A percentile compares a stretch with the other conserved stretches of the same genome.
phyloP scores from a whole-genome alignment of 2,329 filamentous ascomycete species.

The Sporothrix pallida region DNA sequence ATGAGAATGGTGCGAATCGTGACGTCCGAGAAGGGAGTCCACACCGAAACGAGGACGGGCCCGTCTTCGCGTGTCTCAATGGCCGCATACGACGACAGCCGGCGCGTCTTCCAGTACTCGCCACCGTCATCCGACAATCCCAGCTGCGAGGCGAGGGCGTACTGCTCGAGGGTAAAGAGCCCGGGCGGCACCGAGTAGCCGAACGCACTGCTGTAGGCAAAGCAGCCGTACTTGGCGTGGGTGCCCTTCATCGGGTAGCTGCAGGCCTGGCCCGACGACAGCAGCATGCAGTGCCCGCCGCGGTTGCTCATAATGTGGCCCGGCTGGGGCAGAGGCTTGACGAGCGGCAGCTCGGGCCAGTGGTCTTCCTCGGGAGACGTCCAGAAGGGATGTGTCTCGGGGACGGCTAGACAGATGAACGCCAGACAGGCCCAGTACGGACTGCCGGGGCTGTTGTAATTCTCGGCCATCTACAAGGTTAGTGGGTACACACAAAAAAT shows the following conservation, averaged over 20 bases:
- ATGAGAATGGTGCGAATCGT: constrained; percentile 68
- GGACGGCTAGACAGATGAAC: constrained; percentile 74
- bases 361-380: constrained; percentile 68
- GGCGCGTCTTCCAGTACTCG: constrained; percentile 79
- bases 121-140: constrained; percentile 78
- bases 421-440: constrained; percentile 80
- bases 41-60: constrained; percentile 70
- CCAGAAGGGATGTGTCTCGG: constrained; percentile 77
- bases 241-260: constrained; percentile 82
- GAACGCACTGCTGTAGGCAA: constrained; percentile 78
- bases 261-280: constrained; percentile 79
- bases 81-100: constrained; percentile 67
- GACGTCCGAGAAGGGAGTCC: constrained; percentile 74
- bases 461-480: constrained; percentile 68
- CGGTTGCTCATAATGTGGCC: constrained; percentile 74
- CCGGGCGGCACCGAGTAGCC: constrained; percentile 79
- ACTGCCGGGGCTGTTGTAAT: constrained; percentile 79
- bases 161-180: constrained; percentile 76
- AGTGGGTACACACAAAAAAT: neutral
- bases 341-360: constrained; percentile 59
- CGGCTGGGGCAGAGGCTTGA: constrained; percentile 68
- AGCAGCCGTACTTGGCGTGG: constrained; percentile 80
- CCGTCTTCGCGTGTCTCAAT: constrained; percentile 58
- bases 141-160: constrained; percentile 75
- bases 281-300: constrained; percentile 76